These are phyloP conservation scores for Oligophagozyma castellii DNA, from an alignment of 1,139 yeast genomes.

Conservation along the genomic window DNA sequence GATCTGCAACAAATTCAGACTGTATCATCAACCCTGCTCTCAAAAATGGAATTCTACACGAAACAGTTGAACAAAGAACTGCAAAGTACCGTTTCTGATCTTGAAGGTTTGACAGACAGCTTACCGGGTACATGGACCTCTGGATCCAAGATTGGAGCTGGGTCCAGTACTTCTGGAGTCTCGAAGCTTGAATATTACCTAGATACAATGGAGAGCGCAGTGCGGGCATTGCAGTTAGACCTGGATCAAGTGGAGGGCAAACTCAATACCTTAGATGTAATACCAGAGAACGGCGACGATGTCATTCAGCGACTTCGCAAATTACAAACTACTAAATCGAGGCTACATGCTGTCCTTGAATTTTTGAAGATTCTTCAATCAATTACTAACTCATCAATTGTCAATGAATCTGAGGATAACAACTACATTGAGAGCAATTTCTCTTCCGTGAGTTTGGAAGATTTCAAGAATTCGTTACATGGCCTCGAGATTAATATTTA, in stretches of 20 bases:
- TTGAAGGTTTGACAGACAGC: slow-evolving; percentile 27
- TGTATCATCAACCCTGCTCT: slow-evolving; percentile 31
- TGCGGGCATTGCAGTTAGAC: slow-evolving; percentile 40
- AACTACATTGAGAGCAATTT: slow-evolving; percentile 4
- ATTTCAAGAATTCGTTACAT: slow-evolving; percentile 31
- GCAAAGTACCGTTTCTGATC: slow-evolving; percentile 32
- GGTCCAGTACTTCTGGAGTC: slow-evolving; percentile 5
- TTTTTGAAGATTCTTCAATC: slow-evolving; percentile 33
- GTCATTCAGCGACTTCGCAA: slow-evolving; percentile 31
- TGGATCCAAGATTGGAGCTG: slow-evolving; percentile 2
- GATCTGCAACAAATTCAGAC: slow-evolving; percentile 24
- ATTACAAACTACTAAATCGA: slow-evolving; percentile 32
- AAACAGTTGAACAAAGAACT: slow-evolving; percentile 40
- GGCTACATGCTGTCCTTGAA: slow-evolving; percentile 33
- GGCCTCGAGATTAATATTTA: slow-evolving; percentile 31
- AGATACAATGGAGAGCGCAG: slow-evolving; percentile 44
- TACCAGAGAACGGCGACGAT: slow-evolving; percentile 10
- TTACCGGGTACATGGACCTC: slow-evolving; percentile 16
- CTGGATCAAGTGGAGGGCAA: slow-evolving; percentile 26
- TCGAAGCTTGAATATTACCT: slow-evolving; percentile 52
- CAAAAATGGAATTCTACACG: slow-evolving; percentile 50
- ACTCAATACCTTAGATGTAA: slow-evolving; percentile 12
- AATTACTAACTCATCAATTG: slow-evolving; percentile 21
- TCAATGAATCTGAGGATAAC: slow-evolving; percentile 4
- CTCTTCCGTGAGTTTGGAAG: slow-evolving; percentile 11